phyloP scores from a whole-genome alignment of 176 grass and related monocot genomes.

The Zea mays region DNA sequence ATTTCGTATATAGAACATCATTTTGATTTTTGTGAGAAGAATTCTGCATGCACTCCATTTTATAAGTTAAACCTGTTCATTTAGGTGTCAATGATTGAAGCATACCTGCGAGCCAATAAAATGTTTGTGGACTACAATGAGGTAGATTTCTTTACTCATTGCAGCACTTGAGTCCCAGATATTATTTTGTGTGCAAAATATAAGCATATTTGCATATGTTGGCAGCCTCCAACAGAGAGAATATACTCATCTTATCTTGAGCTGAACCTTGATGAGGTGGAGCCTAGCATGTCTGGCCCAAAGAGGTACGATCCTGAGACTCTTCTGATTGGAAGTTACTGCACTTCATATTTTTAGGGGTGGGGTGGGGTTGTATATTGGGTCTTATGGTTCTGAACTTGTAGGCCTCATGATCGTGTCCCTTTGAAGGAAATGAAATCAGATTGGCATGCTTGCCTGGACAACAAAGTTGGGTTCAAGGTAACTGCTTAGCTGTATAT shows the following conservation, averaged over 20 bases:
- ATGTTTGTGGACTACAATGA: conserved; percentile 92
- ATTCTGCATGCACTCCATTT: not conserved
- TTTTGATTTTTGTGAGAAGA: not conserved
- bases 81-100: conserved; percentile 95
- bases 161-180: conserved; percentile 4
- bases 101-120: conserved; percentile 82
- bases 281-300: conserved; percentile 79
- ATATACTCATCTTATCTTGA: conserved; percentile 90
- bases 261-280: conserved; percentile 71
- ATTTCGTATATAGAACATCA: not conserved
- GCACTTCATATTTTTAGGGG: not conserved
- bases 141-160: conserved; percentile 37
- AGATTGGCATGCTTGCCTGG: conserved; percentile 81
- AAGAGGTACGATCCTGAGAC: conserved; percentile 59
- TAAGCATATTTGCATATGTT: conserved; percentile 24
- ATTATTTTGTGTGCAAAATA: not conserved
- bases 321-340: not conserved
- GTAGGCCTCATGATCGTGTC: conserved; percentile 95
- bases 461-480: conserved; percentile 84
- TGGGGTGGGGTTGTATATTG: not conserved
- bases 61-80: conserved; percentile 20
- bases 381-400: conserved; percentile 15
- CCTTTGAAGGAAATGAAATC: conserved; percentile 90
- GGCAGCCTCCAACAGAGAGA: conserved; percentile 70
- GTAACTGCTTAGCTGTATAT: conserved; percentile 34